Evolutionary conservation across 1,139 yeast species (phyloP), one percentile per base, ranked within the genome.

Genomic region (Saccharomycopsis hybrid): DNA sequence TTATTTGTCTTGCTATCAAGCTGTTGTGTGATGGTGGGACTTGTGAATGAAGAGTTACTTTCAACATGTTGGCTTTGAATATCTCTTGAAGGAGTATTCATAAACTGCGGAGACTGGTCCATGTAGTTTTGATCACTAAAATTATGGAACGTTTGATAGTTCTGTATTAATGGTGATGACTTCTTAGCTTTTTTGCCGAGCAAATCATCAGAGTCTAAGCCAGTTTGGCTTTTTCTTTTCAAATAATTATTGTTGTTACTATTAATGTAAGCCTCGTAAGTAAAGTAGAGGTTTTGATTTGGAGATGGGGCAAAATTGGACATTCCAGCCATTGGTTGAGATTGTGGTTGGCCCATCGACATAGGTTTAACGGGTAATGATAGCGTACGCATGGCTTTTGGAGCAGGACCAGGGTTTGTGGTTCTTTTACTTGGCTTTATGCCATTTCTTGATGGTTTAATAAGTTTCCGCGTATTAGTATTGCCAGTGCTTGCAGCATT

Each of bases 361-460:
- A 32, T 38, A 5, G 51, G 42, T n/a, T 39, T 40, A 2, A 73
- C 72, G 3, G 85, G 85, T 48, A 80, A 65, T 0, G 85, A 80
- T 56, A 77, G 80, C 1, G 86, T 80, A 60, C 86, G 70, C 13
- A 76, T 74, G 4, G 86, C 86, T 63, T 77, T 79, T 41, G 73
- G 73, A 13, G 72, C 72, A 1, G 73, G 72, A 8, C 42, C 30
- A 37, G 66, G 66, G 54, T 65, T 64, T 29, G 63, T 63, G 47
- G 56, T 63, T 47, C 68, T 42, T 33, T 43, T 50, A 29, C 5
- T 35, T 28, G 41, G 13, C 27, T 25, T n/a, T n/a, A n/a, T n/a
- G 5, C 30, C 24, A 35, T 35, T 30, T 46, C 30, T 31, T n/a
- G 18, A 29, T 18, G 36, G 5, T 4, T 7, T 9, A 5, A 36